Evolutionary conservation across 2,329 filamentous ascomycete species (phyloP).

Genomic region (Paraphoma chrysanthemicola): DNA sequence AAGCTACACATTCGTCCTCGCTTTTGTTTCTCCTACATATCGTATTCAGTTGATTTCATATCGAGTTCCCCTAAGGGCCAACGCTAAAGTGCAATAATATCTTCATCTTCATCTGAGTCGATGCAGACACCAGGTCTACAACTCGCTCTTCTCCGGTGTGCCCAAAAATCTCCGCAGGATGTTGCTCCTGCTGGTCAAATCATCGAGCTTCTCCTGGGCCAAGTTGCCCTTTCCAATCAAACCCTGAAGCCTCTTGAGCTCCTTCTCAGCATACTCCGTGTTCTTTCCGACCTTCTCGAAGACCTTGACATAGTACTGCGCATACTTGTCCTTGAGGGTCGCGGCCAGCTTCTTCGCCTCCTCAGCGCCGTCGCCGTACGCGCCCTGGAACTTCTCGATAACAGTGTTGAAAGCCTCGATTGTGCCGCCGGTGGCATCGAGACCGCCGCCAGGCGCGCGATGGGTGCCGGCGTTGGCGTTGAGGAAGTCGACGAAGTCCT

Average conservation of each 20-base stretch:
- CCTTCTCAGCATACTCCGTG: slow-evolving; percentile 82
- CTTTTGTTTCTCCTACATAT: not conserved
- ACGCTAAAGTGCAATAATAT: not conserved
- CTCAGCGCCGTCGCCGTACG: slow-evolving; percentile 66
- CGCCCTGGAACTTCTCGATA: slow-evolving; percentile 73
- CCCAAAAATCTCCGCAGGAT: slow-evolving; percentile 80
- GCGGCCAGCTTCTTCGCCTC: slow-evolving; percentile 77
- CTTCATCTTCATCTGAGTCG: not conserved
- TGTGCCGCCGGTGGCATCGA: slow-evolving; percentile 81
- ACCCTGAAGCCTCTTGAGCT: slow-evolving; percentile 78
- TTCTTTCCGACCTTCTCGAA: slow-evolving; percentile 83
- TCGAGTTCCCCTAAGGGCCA: slow-evolving; percentile 1
- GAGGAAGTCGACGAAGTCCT: slow-evolving; percentile 78
- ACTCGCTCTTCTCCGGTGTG: slow-evolving; percentile 71
- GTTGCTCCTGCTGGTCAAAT: slow-evolving; percentile 85
- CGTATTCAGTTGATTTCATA: not conserved
- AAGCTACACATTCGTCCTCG: slow-evolving; percentile 4
- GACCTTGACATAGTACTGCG: slow-evolving; percentile 92
- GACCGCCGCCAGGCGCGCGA: slow-evolving; percentile 79
- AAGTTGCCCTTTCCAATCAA: slow-evolving; percentile 87
- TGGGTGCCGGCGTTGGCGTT: slow-evolving; percentile 90
- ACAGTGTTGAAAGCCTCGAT: slow-evolving; percentile 79
- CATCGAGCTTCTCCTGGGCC: slow-evolving; percentile 84
- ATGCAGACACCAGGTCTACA: slow-evolving; percentile 58
- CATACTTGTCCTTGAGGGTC: slow-evolving; percentile 78